Evolutionary conservation across 2,329 filamentous ascomycete species (phyloP), one percentile per base, ranked within the genome.

Genomic region (Coniochaeta prunicola): DNA sequence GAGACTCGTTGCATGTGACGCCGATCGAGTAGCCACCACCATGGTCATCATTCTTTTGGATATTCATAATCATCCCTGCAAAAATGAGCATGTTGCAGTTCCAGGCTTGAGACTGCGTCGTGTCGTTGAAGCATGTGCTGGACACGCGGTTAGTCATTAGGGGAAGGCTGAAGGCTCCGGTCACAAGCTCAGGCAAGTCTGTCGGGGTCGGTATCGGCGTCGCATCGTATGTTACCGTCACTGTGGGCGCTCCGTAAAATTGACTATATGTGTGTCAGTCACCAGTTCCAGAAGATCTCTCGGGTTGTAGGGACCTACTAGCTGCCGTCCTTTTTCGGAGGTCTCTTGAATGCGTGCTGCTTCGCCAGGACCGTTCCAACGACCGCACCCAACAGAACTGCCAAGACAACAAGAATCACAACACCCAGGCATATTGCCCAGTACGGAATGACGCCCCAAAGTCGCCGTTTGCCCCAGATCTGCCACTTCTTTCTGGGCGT

Each of bases 391-490:
- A 86, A 74, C 2, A 87, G 74, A 8, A 81, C 70, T 17, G 79
- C 79, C 69, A 86, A 73, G 34, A 87, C 65, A 10, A 85, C 63
- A 21, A 85, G 65, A 2, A 77, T 75, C 2, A 78, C 68, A 0
- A 75, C 65, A 1, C 80, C 69, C 13, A 87, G 68, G 53, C 77
- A 77, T 31, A 87, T 76, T 1, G 81, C 83, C 85, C 85, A 88
- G 59, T 82, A 81, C 0, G 85, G 85, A 21, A 88, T 72, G 21
- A 86, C 75, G 6, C 82, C 82, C 67, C 81, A 85, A 4, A 85
- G 66, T 63, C 80, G 84, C 66, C 75, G 79, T 66, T 76, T 80
- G 12, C 82, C 83, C 53, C 76, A 72, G 12, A 69, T 65, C 67
- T 84, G 79, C 80, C 83, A 86, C 53, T 70, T 74, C 62, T 79